These are phyloP conservation scores for Penicillium sp. DNA, from an alignment of 2,329 filamentous ascomycete species.

Conservation along the genomic window DNA sequence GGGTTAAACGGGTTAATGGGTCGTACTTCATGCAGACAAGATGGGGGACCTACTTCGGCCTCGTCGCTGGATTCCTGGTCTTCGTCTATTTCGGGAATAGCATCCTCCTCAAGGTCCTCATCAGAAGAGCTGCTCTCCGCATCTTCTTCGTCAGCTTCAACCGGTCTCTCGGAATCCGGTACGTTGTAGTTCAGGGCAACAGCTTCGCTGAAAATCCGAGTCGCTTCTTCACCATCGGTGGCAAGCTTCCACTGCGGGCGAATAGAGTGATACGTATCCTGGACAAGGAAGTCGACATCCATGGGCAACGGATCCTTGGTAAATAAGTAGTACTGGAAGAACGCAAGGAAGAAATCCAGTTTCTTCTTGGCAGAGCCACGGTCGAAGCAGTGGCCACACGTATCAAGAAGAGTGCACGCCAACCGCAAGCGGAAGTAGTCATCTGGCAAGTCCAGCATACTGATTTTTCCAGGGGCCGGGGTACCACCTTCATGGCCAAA, in stretches of 20 bases:
- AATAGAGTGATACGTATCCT: slow-evolving; percentile 82
- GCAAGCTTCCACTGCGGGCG: slow-evolving; percentile 92
- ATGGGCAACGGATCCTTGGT: slow-evolving; percentile 88
- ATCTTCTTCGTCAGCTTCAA: slow-evolving; percentile 74
- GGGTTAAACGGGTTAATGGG: slow-evolving; percentile 14
- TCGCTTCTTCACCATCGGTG: slow-evolving; percentile 76
- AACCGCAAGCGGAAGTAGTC: slow-evolving; percentile 96
- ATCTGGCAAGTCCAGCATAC: slow-evolving; percentile 80
- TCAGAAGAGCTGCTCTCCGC: slow-evolving; percentile 72
- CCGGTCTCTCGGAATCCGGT: slow-evolving; percentile 66
- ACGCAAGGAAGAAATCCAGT: slow-evolving; percentile 93
- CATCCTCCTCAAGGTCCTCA: slow-evolving; percentile 68
- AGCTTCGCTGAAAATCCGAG: slow-evolving; percentile 79
- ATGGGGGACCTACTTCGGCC: slow-evolving; percentile 37
- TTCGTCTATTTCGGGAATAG: slow-evolving; percentile 56
- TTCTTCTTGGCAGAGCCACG: slow-evolving; percentile 93
- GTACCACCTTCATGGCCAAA: slow-evolving; percentile 84
- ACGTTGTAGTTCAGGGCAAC: slow-evolving; percentile 86
- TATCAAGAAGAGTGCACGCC: slow-evolving; percentile 85
- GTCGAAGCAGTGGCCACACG: slow-evolving; percentile 94
- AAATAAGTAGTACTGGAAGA: slow-evolving; percentile 91
- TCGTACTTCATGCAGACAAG: not conserved
- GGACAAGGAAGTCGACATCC: slow-evolving; percentile 95
- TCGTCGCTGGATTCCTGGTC: slow-evolving; percentile 54
- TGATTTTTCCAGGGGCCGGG: slow-evolving; percentile 74